Percentiles rank a stretch among this genome's conserved stretches.
phyloP scores from a whole-genome alignment of 2,329 filamentous ascomycete species.

The Coniochaeta pulveracea region DNA sequence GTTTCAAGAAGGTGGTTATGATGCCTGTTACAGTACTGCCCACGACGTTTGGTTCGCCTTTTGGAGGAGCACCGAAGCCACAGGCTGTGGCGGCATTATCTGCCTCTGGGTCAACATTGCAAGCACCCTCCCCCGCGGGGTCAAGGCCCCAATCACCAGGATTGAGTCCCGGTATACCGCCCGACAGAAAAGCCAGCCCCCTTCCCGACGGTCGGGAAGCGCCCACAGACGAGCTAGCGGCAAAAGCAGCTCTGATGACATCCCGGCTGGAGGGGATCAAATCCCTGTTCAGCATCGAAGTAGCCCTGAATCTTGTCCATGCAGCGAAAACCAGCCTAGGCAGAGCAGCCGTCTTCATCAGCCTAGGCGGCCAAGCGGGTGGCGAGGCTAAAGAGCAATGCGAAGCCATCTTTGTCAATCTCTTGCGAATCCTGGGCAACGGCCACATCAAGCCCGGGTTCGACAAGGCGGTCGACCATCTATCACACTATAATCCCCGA shows the following conservation, averaged over 20 bases:
- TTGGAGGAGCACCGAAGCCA: constrained; percentile 31
- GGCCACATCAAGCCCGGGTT: constrained; percentile 89
- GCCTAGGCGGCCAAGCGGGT: constrained; percentile 67
- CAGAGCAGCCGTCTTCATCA: constrained; percentile 71
- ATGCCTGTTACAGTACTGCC: constrained; percentile 91
- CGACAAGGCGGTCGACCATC: constrained; percentile 80
- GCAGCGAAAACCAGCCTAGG: constrained; percentile 80
- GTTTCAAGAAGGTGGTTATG: constrained; percentile 98
- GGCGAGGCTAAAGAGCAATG: constrained; percentile 82
- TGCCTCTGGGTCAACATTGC: constrained; percentile 17
- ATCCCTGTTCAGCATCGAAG: constrained; percentile 90
- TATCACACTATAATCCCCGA: constrained; percentile 83
- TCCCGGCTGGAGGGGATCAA: constrained; percentile 89
- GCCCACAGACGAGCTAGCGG: constrained; percentile 83
- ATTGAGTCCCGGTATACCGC: constrained; percentile 14
- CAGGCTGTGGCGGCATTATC: constrained; percentile 13
- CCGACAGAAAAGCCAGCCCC: constrained; percentile 27
- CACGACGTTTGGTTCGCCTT: constrained; percentile 39
- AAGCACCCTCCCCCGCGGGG: constrained; percentile 22
- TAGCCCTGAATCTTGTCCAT: constrained; percentile 83
- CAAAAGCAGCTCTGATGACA: constrained; percentile 96
- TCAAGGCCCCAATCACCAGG: constrained; percentile 41
- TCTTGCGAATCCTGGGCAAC: constrained; percentile 75
- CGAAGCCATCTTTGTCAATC: constrained; percentile 72
- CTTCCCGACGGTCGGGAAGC: constrained; percentile 38